phyloP scores from a whole-genome alignment of 345 rosid species.

The Crucihimalaya himalaica region DNA sequence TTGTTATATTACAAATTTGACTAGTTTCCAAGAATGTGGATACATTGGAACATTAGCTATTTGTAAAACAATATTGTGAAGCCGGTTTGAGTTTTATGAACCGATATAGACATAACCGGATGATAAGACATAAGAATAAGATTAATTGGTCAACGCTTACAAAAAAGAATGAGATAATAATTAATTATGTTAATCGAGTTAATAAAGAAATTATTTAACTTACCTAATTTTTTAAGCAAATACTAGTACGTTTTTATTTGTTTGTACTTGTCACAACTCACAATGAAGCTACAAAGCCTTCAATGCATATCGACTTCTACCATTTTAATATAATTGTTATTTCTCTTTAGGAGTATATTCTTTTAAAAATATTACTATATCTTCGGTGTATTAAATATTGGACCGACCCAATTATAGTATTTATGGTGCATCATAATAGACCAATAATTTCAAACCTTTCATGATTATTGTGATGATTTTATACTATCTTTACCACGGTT shows the following conservation, averaged over 20 bases:
- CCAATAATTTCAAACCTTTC: conserved; percentile 37
- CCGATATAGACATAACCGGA: background rate
- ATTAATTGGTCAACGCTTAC: conserved; percentile 1
- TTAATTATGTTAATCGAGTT: background rate
- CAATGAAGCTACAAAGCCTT: conserved; percentile 10
- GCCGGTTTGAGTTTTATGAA: conserved; percentile 18
- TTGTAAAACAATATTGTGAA: background rate
- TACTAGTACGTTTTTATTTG: conserved; percentile 1
- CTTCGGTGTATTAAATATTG: conserved; percentile 24
- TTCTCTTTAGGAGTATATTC: background rate
- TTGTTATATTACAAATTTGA: background rate
- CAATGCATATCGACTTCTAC: conserved; percentile 22
- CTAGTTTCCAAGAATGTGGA: background rate
- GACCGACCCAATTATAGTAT: conserved; percentile 37
- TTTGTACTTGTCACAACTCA: background rate
- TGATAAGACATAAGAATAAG: background rate
- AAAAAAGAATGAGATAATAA: background rate
- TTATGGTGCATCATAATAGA: conserved; percentile 31
- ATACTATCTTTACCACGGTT: background rate
- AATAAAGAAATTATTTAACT: background rate
- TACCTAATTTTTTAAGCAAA: background rate
- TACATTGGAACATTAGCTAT: background rate
- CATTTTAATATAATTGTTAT: background rate
- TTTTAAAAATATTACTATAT: background rate
- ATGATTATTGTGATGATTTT: conserved; percentile 39